Evolutionary conservation across 2,329 filamentous ascomycete species (phyloP).

Genomic region (Rhynchosporium graminicola): DNA sequence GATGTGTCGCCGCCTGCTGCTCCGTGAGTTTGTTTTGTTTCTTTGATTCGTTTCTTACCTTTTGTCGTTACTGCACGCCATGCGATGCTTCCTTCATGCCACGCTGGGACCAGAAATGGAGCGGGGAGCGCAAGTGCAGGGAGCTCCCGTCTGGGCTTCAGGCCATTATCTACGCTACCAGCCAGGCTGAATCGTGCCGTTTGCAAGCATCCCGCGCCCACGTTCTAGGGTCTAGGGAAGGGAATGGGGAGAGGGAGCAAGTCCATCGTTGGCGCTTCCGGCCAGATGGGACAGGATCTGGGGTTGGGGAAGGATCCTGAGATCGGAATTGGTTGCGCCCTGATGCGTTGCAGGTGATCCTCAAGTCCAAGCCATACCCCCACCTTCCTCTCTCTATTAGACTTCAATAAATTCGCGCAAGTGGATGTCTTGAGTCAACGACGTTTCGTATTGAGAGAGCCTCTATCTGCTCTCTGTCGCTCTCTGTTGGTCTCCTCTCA

Average conservation of each 20-base stretch:
- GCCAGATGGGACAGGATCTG: not conserved
- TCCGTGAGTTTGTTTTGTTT: constrained; percentile 37
- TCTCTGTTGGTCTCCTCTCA: constrained; percentile 4
- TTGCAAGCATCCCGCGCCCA: constrained; percentile 16
- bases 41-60: not conserved
- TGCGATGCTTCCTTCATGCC: not conserved
- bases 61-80: too few species aligned
- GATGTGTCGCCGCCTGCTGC: constrained; percentile 44
- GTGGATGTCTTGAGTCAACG: constrained; percentile 13
- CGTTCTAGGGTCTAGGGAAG: not conserved
- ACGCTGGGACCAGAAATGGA: not conserved
- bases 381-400: constrained; percentile 25
- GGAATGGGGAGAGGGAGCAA: not conserved
- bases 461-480: not conserved
- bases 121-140: not conserved
- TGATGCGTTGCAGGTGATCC: constrained; percentile 23
- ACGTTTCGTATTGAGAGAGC: too few species aligned
- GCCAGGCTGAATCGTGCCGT: constrained; percentile 37
- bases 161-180: constrained; percentile 38
- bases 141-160: constrained; percentile 6
- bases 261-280: constrained; percentile 18
- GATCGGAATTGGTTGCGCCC: constrained; percentile 9
- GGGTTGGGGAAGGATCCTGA: not conserved
- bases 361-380: constrained; percentile 21
- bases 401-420: constrained; percentile 24